Evolutionary conservation across 192 early-diverging fungal genomes (phyloP).

Genomic region (Radiomyces spectabilis): DNA sequence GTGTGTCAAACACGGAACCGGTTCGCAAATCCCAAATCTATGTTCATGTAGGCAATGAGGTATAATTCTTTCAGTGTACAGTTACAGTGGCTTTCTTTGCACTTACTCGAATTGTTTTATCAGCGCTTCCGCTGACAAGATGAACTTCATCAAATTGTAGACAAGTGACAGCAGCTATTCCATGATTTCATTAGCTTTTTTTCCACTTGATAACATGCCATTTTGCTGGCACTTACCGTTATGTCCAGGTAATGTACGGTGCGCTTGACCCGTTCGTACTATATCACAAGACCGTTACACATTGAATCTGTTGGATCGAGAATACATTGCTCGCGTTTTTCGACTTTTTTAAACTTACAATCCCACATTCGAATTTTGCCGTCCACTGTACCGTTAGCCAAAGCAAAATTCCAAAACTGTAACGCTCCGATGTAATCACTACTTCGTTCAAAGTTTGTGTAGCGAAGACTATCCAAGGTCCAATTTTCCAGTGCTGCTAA

Average conservation of each 20-base stretch:
- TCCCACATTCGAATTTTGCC: slow-evolving; percentile 75
- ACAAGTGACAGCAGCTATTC: slow-evolving; percentile 41
- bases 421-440: slow-evolving; percentile 60
- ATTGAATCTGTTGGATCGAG: too few relatives aligned
- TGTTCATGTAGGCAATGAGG: too few relatives aligned
- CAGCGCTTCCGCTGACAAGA: slow-evolving; percentile 65
- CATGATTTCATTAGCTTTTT: neutral
- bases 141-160: slow-evolving; percentile 62
- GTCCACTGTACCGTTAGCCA: slow-evolving; percentile 69
- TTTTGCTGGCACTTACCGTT: too few relatives aligned
- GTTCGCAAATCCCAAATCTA: slow-evolving; percentile 75
- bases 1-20: slow-evolving; percentile 50
- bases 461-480: neutral
- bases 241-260: slow-evolving; percentile 65
- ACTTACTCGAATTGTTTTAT: slow-evolving; percentile 50
- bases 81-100: too few relatives aligned
- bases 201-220: too few relatives aligned
- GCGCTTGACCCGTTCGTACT: slow-evolving; percentile 65
- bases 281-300: too few relatives aligned
- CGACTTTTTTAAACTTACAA: slow-evolving; percentile 28
- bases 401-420: slow-evolving; percentile 66
- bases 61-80: too few relatives aligned
- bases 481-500: neutral
- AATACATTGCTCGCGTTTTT: neutral
- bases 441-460: slow-evolving; percentile 19